Evolutionary conservation across 208 protist genomes (phyloP).

Genomic region (Acanthamoeba sp.): DNA sequence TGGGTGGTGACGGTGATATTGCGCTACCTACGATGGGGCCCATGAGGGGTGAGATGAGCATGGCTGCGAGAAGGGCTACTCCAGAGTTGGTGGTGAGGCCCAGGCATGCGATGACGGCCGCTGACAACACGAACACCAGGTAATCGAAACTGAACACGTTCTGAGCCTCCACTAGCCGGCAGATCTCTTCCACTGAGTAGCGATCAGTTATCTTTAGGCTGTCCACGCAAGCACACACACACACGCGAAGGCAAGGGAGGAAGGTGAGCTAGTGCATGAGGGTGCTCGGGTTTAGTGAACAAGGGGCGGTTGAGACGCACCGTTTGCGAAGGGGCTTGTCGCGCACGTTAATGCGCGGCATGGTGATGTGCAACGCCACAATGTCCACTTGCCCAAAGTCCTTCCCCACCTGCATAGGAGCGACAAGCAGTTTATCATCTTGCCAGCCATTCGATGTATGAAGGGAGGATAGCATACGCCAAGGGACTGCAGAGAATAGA

Average conservation of each 20-base stretch:
- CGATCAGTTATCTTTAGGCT: constrained; percentile 9
- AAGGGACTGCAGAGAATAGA: background rate
- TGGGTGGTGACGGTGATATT: background rate
- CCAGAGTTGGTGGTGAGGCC: constrained; percentile 53
- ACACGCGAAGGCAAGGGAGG: too few relatives aligned
- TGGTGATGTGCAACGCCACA: constrained; percentile 29
- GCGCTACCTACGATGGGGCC: constrained; percentile 70
- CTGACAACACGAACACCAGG: constrained; percentile 31
- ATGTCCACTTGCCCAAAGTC: constrained; percentile 50
- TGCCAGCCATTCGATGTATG: background rate
- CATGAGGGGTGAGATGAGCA: constrained; percentile 76
- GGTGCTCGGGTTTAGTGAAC: too few relatives aligned
- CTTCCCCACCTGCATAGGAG: background rate
- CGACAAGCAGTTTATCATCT: background rate
- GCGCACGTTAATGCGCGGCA: constrained; percentile 37
- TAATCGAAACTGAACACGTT: constrained; percentile 68
- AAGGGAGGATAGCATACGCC: background rate
- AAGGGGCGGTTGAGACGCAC: background rate
- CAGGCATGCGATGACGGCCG: constrained; percentile 55
- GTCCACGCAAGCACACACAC: too few relatives aligned
- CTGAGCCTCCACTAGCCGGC: background rate
- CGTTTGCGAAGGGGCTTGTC: background rate
- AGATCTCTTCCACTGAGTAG: constrained; percentile 37
- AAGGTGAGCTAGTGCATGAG: too few relatives aligned
- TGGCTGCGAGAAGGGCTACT: constrained; percentile 45